Conservation (phyloP, 768 basidiomycete species). For the Mycena galericulata region DNA sequence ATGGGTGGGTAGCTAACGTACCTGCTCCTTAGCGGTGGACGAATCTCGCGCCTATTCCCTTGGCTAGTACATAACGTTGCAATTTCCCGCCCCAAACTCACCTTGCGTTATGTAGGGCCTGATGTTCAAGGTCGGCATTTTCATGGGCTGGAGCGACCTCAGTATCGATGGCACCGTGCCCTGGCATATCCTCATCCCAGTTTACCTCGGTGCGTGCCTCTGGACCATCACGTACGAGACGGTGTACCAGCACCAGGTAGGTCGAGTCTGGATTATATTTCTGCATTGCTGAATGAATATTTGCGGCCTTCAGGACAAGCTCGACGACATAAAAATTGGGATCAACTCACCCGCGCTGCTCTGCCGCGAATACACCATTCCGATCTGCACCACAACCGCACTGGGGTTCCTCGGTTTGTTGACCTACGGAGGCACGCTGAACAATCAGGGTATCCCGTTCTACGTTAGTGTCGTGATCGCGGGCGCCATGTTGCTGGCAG, state of each 20-base stretch:
- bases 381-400: constrained; percentile 59
- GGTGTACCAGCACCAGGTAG: constrained; percentile 47
- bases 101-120: constrained; percentile 38
- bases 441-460: constrained; percentile 55
- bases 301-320: constrained; percentile 65
- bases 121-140: constrained; percentile 45
- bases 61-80: constrained; percentile 37
- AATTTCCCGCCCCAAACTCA: neutral
- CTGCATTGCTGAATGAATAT: too few species aligned
- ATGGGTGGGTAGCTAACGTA: neutral
- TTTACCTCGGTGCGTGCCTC: constrained; percentile 41
- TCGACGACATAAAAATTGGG: constrained; percentile 65
- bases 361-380: constrained; percentile 59
- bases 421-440: constrained; percentile 55
- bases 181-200: constrained; percentile 36
- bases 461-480: constrained; percentile 38
- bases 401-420: constrained; percentile 58
- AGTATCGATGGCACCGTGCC: constrained; percentile 36
- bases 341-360: constrained; percentile 70
- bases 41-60: constrained; percentile 42
- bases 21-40: constrained; percentile 45
- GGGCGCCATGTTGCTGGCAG: constrained; percentile 31
- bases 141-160: constrained; percentile 47
- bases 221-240: constrained; percentile 48
- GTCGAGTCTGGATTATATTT: too few species aligned